Conservation (phyloP, 768 basidiomycete species). For the Kwoniella sp. region DNA sequence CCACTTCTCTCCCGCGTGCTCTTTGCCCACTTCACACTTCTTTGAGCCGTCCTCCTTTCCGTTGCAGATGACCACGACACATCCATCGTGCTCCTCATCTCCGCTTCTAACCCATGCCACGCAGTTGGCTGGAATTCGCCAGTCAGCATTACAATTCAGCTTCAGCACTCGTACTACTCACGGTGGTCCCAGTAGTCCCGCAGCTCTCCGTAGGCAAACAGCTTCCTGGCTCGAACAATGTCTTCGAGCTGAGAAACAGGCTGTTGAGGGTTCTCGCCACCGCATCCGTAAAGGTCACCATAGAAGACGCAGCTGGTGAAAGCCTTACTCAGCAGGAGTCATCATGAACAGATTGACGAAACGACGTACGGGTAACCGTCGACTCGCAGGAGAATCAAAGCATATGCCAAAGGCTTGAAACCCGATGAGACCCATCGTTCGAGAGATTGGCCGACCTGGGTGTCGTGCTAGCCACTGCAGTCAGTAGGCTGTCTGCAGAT, state of each 20-base stretch:
- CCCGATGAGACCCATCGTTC: slow-evolving; percentile 50
- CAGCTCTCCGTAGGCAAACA: slow-evolving; percentile 50
- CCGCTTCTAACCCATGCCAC: slow-evolving; percentile 53
- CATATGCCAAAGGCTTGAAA: slow-evolving; percentile 53
- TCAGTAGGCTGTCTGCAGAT: not conserved
- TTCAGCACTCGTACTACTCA: slow-evolving; percentile 21
- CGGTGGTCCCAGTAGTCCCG: slow-evolving; percentile 52
- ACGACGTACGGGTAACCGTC: slow-evolving; percentile 51
- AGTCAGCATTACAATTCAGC: not conserved
- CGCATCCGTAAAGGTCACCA: slow-evolving; percentile 52
- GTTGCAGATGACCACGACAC: slow-evolving; percentile 48
- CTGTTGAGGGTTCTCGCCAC: slow-evolving; percentile 50
- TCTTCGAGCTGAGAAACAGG: slow-evolving; percentile 51
- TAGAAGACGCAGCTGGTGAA: slow-evolving; percentile 46
- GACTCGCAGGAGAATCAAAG: slow-evolving; percentile 51
- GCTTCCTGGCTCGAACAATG: slow-evolving; percentile 46
- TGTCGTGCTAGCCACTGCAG: slow-evolving; percentile 45
- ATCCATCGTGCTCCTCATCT: slow-evolving; percentile 51
- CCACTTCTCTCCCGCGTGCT: slow-evolving; percentile 54
- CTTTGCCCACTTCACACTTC: slow-evolving; percentile 52
- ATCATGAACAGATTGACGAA: not conserved
- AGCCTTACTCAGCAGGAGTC: too few relatives aligned
- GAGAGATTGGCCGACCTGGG: slow-evolving; percentile 51
- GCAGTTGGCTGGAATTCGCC: slow-evolving; percentile 43
- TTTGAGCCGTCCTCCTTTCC: slow-evolving; percentile 49